Evolutionary conservation across 2,329 filamentous ascomycete genomes (phyloP), one percentile per base, ranked within the genome.

Genomic region (Beauveria medogensis): DNA sequence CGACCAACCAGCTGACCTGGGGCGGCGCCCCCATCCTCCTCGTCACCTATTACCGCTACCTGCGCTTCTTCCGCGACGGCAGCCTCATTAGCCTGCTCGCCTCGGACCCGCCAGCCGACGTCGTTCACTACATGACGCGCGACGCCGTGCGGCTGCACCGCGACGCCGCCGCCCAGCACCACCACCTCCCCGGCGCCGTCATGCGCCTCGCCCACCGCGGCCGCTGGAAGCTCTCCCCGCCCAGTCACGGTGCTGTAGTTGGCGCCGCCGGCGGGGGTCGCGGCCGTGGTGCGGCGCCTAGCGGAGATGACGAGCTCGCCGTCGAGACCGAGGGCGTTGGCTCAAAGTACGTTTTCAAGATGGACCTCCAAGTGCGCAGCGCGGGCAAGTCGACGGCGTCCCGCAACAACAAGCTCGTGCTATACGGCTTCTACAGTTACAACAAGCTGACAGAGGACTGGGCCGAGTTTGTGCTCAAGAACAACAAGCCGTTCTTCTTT

Each of bases 41-140:
- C 62, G 92, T 99, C 54, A 99, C 94, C 0, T 99, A 97, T 76
- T 99, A 96, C 77, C 91, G 94, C 62, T 99, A 97, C 75, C 83
- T 99, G 3, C 90, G 94, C 58, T 94, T 99, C 77, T 94, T 94
- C 77, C 89, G 92, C 26, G 91, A 97, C 72, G 94, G 94, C 30
- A 88, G 89, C 1, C 85, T 83, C 65, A 86, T 97, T 62, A 91
- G 87, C 59, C 81, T 99, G 2, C 81, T 95, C 41, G 91, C 89
- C 0, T 95, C 90, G 0, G 76, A 83, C 5, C 91, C 96, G 70
- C 94, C 94, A 1, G 75, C 82, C n/a, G 90, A 95, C 20, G 90
- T 97, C 14, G 91, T 99, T 0, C 90, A 92, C 60, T 83, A 93
- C 68, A 80, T 99, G 22, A 91, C 85, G 43, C 85, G 84, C 63